Evolutionary conservation across 352 stramenopile species (phyloP), one percentile per base, ranked within the genome.

Genomic region (Phytophthora agathidicida): DNA sequence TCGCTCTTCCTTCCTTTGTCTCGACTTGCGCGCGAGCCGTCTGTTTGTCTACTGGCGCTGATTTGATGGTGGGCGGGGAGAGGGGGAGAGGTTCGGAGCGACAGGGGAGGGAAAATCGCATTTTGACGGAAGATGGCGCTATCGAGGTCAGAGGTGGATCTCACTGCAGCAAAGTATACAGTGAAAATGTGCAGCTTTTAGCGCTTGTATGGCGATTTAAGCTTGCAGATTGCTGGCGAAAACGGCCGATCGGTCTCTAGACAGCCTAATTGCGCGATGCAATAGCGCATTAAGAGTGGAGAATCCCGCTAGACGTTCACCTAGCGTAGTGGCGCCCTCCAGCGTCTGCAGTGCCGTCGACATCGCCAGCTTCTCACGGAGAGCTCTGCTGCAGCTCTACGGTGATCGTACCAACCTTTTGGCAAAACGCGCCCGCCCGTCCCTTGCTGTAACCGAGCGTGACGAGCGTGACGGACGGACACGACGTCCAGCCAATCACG

Each of bases 381-480:
- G n/a, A n/a, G n/a, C n/a, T n/a, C n/a, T n/a, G n/a, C n/a, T 9
- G 13, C 19, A 33, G 28, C 16, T 37, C 16, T 4, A 3, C 5
- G 7, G 1, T 7, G n/a, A 50, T 53, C 47, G 61, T 62, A 53
- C 35, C 60, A 65, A 58, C 37, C 6, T 14, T 2, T 27, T 56
- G 48, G 44, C 62, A 60, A 67, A 72, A 49, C 35, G 48, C 43
- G 57, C 61, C 62, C 46, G 62, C 44, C 33, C 54, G n/a, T 22
- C 24, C 14, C 26, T 28, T 51, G 26, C 28, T 55, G 50, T 61
- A 51, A 63, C 70, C 36, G 41, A 71, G 60, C 77, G 75, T 91
- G 81, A 89, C 57, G 78, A 27, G 64, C 77, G 81, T 91, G 80
- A 90, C 77, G 65, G 67, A 86, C 77, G 69, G 43, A 90, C 80